phyloP scores from a whole-genome alignment of 352 stramenopile genomes.

The Lagenidium giganteum region DNA sequence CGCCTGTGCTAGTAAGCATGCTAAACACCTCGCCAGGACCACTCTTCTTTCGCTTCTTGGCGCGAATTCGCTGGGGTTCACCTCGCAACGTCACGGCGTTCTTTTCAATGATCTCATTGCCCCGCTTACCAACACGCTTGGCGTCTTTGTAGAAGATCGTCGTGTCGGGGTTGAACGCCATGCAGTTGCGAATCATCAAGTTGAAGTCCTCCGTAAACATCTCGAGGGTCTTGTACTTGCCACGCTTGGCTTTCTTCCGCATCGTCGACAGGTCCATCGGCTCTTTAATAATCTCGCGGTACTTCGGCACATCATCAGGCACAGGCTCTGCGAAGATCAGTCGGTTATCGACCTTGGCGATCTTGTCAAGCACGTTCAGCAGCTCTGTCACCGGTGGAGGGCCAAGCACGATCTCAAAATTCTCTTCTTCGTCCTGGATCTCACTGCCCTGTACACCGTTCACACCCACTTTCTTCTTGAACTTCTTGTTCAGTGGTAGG shows the following conservation, averaged over 20 bases:
- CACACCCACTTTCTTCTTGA: constrained; percentile 46
- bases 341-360: constrained; percentile 64
- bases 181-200: constrained; percentile 85
- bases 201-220: constrained; percentile 75
- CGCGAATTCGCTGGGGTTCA: constrained; percentile 65
- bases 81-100: constrained; percentile 52
- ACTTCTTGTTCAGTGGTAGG: constrained; percentile 70
- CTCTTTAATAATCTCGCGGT: constrained; percentile 77
- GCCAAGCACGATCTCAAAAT: constrained; percentile 74
- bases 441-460: constrained; percentile 17
- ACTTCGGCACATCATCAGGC: constrained; percentile 78
- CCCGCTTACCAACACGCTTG: constrained; percentile 81
- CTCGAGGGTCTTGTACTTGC: constrained; percentile 83
- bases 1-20: constrained; percentile 66
- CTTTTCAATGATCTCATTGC: constrained; percentile 73
- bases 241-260: constrained; percentile 66
- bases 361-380: constrained; percentile 71
- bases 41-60: constrained; percentile 73
- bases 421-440: constrained; percentile 73
- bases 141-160: constrained; percentile 88
- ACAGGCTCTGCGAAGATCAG: constrained; percentile 84
- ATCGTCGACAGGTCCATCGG: constrained; percentile 86
- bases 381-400: constrained; percentile 70
- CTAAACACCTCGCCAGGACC: constrained; percentile 52
- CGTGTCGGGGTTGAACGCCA: constrained; percentile 81